Base-by-base conservation (phyloP, 164 flowering plant genomes). In the Aristolochia californica region DNA sequence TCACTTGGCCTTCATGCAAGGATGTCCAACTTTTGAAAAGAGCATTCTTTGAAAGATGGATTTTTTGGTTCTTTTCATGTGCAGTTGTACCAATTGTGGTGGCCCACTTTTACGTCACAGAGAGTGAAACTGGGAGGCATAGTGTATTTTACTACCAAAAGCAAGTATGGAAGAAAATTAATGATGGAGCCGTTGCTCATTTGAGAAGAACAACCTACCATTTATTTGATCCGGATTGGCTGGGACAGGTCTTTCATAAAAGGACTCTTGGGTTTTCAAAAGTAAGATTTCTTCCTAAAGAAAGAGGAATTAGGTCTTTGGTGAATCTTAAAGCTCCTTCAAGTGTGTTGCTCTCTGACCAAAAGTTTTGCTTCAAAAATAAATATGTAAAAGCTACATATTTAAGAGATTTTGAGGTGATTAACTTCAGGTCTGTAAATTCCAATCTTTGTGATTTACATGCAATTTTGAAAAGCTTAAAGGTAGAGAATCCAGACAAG, bases 61-160 rank as follows among this genome's bases (percentile, higher is more conserved):
- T 94, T 2, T 75, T 62, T 66, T 94, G 99, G 99, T 71, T 87
- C 20, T 87, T 87, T 71, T 68, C 87, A 18, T 34, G 21, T 72
- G 45, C 90, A 4, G 72, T 94, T 14, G 74, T 78, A 50, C 91
- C 96, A 24, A 48, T 93, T 40, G 59, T 90, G 28, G 74, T 74
- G 61, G 76, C 91, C 38, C 75, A 84, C 74, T 94, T 94, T 70
- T 94, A 90, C 71, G 79, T 84, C 45, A 94, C 97, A 47, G 97
- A 87, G 70, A 85, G 73, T 72, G 83, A 93, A 75, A 55, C 57
- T 64, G 91, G 90, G 56, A 80, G 70, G 55, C 80, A 69, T 60
- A 80, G 81, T 18, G 24, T 88, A 13, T 83, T 65, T 67, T 90
- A 80, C 72, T 94, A 84, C 62, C 61, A 75, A 34, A 87, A 84